A percentile compares a stretch with the other conserved stretches of the same genome.
Conservation (phyloP, 331 rosid genomes). For the Phaseolus coccineus region DNA sequence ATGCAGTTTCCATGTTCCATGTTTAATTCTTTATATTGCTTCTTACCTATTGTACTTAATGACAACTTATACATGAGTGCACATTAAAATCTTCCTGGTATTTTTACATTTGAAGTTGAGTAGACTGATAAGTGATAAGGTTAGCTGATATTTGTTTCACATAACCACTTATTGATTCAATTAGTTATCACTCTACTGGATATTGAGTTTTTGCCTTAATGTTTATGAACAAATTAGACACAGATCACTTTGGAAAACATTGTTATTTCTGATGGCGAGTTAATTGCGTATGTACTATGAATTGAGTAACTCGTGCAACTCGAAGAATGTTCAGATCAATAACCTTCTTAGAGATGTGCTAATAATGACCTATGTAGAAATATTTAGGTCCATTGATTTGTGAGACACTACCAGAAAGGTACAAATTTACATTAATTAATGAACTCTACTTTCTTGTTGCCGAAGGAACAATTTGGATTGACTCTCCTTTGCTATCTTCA, state of each 20-base stretch:
- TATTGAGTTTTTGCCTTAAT: slow-evolving; percentile 1
- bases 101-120: slow-evolving; percentile 34
- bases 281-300: no score
- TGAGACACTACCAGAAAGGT: slow-evolving; percentile 52
- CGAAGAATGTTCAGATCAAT: no score
- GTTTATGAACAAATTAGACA: slow-evolving; percentile 4
- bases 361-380: no score
- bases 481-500: slow-evolving; percentile 59
- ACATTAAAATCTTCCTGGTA: neutral
- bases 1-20: slow-evolving; percentile 11
- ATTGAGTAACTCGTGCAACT: no score
- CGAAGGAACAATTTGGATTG: slow-evolving; percentile 99
- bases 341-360: no score
- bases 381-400: no score
- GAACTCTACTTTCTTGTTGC: slow-evolving; percentile 99
- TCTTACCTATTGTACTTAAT: slow-evolving; percentile 13
- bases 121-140: slow-evolving; percentile 19
- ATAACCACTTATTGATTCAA: slow-evolving; percentile 8
- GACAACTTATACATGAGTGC: slow-evolving; percentile 14
- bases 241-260: slow-evolving; percentile 15
- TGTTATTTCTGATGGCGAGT: no score
- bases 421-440: slow-evolving; percentile 91
- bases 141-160: slow-evolving; percentile 19
- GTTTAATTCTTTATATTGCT: slow-evolving; percentile 29
- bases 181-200: slow-evolving; percentile 1